Evolutionary conservation across 1,284 basidiomycete genomes (phyloP).

Genomic region (Trametes pubescens): DNA sequence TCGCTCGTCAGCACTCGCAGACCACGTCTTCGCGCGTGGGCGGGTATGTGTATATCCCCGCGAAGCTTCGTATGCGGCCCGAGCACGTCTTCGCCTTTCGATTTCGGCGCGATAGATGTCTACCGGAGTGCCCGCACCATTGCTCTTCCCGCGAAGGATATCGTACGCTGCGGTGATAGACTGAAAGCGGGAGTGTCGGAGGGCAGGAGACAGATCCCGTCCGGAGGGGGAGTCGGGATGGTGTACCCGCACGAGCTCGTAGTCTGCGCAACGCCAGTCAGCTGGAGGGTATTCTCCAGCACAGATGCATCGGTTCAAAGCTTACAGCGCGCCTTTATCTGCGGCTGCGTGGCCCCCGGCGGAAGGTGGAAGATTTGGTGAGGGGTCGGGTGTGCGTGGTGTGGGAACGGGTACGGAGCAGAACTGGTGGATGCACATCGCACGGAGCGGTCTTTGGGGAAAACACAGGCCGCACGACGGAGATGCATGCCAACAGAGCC

Average conservation of each 20-base stretch:
- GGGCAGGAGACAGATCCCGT: conserved; percentile 43
- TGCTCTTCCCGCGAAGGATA: conserved; percentile 43
- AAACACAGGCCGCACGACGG: neutral
- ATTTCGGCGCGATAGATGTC: conserved; percentile 51
- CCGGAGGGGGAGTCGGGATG: conserved; percentile 55
- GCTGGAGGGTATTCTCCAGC: neutral
- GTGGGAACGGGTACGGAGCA: conserved; percentile 49
- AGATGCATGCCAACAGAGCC: neutral
- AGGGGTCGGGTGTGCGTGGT: conserved; percentile 51
- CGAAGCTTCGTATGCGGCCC: conserved; percentile 29
- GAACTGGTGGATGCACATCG: no score
- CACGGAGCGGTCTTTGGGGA: conserved; percentile 8
- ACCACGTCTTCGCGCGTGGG: conserved; percentile 25
- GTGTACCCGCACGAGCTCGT: conserved; percentile 60
- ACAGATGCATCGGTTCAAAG: neutral
- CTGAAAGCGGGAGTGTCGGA: conserved; percentile 57
- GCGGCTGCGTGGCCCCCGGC: conserved; percentile 49
- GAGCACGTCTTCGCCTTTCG: conserved; percentile 44
- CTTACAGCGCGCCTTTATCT: conserved; percentile 62
- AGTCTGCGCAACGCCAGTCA: conserved; percentile 46
- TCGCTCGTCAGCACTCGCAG: conserved; percentile 41
- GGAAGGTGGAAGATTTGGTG: conserved; percentile 64
- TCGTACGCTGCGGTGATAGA: conserved; percentile 59
- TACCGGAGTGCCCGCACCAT: conserved; percentile 17
- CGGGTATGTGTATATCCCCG: conserved; percentile 15